Evolutionary conservation across 139 green algal genomes (phyloP), one percentile per base, ranked within the genome.

Genomic region (Picochlorum costavermella): DNA sequence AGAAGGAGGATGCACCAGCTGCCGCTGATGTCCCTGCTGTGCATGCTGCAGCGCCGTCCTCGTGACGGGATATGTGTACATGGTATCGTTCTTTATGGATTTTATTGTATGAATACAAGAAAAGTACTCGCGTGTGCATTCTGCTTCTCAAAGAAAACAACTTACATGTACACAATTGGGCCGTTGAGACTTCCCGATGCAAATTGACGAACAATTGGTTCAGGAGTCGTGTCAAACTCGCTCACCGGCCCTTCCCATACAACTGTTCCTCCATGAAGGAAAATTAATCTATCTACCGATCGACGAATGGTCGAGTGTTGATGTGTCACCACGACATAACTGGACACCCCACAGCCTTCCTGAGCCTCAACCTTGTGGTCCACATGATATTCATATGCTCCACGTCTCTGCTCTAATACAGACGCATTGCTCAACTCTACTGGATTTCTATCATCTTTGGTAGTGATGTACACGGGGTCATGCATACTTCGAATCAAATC

Each of bases 241-340:
- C 70, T 60, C 9, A 82, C 78, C 5, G 61, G 74, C 9, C 94
- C 94, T 76, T 98, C 74, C 94, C 94, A 99, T 31, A 96, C 94
- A 28, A 99, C 94, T 31, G 74, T 75, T 25, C 94, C 94, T 50
- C 80, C 66, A 61, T 98, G 89, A 67, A 99, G 68, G 70, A 99
- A 99, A 58, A 99, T 90, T 37, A 99, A 74, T 44, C 88, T 69
- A 60, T 97, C 92, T 10, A 98, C 94, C 10, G 94, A 84, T n/a
- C 90, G 80, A 3, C 86, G 64, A 61, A 97, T 98, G 6, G 93
- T 97, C 25, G 79, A 91, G 45, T 97, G 87, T 80, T 99, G 94
- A 74, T 99, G 94, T 13, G 94, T 99, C 3, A 99, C 94, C 12
- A 99, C 94, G 29, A 99, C 87, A 72, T 99, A 99, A 57, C 69